phyloP scores from a whole-genome alignment of 495 filamentous ascomycete genomes.

The Tuber aestivum region DNA sequence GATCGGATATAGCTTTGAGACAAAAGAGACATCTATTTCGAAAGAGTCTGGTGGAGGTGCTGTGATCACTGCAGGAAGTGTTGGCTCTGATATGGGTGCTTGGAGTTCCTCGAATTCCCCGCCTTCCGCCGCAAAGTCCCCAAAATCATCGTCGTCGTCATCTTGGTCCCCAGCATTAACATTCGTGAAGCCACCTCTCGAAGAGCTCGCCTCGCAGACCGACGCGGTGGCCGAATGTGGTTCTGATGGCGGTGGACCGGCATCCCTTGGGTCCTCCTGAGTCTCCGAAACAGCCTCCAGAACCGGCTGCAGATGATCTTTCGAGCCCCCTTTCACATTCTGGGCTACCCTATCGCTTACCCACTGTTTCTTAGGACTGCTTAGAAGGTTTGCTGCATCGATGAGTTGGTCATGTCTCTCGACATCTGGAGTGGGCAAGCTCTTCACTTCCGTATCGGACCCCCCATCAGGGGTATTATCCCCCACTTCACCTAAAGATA shows the following conservation, averaged over 20 bases:
- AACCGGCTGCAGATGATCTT: neutral
- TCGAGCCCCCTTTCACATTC: neutral
- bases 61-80: conserved; percentile 30
- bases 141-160: conserved; percentile 48
- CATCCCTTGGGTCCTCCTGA: neutral
- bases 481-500: neutral
- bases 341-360: neutral
- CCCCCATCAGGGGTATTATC: neutral
- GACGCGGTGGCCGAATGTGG: neutral
- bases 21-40: conserved; percentile 43
- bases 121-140: conserved; percentile 48
- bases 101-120: conserved; percentile 51
- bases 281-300: neutral
- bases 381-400: neutral
- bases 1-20: conserved; percentile 48
- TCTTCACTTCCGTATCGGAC: neutral
- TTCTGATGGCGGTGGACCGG: neutral
- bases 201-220: neutral
- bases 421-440: neutral
- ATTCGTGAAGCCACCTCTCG: neutral
- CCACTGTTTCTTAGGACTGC: neutral
- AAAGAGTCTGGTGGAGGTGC: conserved; percentile 32
- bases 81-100: conserved; percentile 42
- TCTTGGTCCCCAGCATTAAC: conserved; percentile 7
- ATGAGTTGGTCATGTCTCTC: conserved; percentile 1